phyloP scores from a whole-genome alignment of 768 basidiomycete species.

The Coprinopsis strossmayeri region DNA sequence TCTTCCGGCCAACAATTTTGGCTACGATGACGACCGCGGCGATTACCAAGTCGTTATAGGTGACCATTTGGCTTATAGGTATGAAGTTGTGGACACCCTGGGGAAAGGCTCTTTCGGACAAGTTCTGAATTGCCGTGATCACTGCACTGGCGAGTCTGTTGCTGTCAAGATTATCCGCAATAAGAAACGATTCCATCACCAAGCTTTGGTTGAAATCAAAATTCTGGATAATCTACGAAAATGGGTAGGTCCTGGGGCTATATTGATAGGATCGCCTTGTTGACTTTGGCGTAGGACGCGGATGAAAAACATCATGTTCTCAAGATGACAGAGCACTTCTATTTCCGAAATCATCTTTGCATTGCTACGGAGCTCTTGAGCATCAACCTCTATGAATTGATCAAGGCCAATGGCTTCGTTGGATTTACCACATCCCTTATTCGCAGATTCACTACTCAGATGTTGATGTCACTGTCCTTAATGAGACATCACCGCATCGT shows the following conservation, averaged over 20 bases:
- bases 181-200: slow-evolving; percentile 98
- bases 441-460: slow-evolving; percentile 93
- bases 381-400: slow-evolving; percentile 97
- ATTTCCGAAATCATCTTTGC: slow-evolving; percentile 95
- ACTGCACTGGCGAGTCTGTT: slow-evolving; percentile 91
- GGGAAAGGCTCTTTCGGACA: slow-evolving; percentile 99
- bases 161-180: slow-evolving; percentile 99
- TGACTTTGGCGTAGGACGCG: too few species aligned
- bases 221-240: slow-evolving; percentile 93
- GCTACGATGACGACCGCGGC: slow-evolving; percentile 97
- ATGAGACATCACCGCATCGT: slow-evolving; percentile 98
- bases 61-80: slow-evolving; percentile 96
- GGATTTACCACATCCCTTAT: slow-evolving; percentile 97
- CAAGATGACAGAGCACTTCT: slow-evolving; percentile 98
- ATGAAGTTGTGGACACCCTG: slow-evolving; percentile 85
- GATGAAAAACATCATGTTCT: slow-evolving; percentile 97
- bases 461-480: slow-evolving; percentile 84
- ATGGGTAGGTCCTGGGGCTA: slow-evolving; percentile 65
- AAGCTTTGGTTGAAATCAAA: slow-evolving; percentile 98
- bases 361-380: slow-evolving; percentile 97
- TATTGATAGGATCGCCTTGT: too few species aligned
- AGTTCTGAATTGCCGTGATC: slow-evolving; percentile 92
- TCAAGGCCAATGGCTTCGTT: slow-evolving; percentile 97
- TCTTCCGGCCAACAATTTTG: slow-evolving; percentile 76
- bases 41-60: slow-evolving; percentile 88